phyloP scores from a whole-genome alignment of 441 rosid genomes.

The Arabidopsis hybrid region DNA sequence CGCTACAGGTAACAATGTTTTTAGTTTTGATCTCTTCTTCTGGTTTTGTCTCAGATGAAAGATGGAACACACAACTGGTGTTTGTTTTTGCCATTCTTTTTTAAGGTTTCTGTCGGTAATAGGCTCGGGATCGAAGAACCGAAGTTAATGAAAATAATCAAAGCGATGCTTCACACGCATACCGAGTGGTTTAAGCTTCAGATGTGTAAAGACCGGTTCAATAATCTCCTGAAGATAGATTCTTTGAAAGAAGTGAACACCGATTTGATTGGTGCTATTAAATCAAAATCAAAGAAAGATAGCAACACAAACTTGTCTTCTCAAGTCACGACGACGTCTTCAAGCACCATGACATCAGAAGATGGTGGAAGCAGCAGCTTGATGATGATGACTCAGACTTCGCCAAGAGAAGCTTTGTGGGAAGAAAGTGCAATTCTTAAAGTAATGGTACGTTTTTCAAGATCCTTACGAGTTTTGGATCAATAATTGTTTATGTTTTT shows the following conservation, averaged over 20 bases:
- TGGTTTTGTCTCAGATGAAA: conserved; percentile 23
- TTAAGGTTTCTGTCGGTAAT: conserved; percentile 78
- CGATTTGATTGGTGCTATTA: conserved; percentile 56
- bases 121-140: conserved; percentile 92
- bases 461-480: conserved; percentile 13
- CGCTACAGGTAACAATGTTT: conserved; percentile 73
- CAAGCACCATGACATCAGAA: conserved; percentile 71
- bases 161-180: conserved; percentile 85
- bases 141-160: conserved; percentile 85
- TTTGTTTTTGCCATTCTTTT: conserved; percentile 16
- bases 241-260: conserved; percentile 72
- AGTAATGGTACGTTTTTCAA: conserved; percentile 80
- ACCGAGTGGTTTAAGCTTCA: conserved; percentile 93
- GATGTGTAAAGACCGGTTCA: conserved; percentile 94
- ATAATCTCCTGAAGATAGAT: conserved; percentile 72
- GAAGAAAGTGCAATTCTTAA: conserved; percentile 92
- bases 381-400: conserved; percentile 54
- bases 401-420: conserved; percentile 66
- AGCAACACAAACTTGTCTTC: conserved; percentile 80
- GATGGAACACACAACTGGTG: conserved; percentile 5
- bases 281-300: conserved; percentile 66
- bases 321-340: conserved; percentile 72
- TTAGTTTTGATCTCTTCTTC: conserved; percentile 12
- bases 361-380: conserved; percentile 72
- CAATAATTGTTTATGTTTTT: neutral